Evolutionary conservation across 306 rosid genomes (phyloP).

Genomic region (Casuarina cunninghamiana): DNA sequence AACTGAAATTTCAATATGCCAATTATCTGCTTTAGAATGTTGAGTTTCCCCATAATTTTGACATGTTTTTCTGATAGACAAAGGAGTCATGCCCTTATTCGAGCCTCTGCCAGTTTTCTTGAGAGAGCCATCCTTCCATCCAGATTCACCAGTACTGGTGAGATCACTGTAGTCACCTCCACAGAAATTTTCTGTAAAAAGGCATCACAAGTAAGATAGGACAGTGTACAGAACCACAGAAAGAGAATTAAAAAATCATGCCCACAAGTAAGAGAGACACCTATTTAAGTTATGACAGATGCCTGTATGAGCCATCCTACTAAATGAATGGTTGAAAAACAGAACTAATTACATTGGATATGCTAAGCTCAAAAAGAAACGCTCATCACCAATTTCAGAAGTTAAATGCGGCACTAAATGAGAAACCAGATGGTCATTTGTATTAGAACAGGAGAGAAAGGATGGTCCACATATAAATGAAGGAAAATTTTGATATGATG

Average conservation of each 20-base stretch:
- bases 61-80: slow-evolving; percentile 51
- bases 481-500: too few species aligned
- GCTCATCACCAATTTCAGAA: too few species aligned
- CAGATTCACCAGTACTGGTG: slow-evolving; percentile 56
- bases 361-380: too few species aligned
- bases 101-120: slow-evolving; percentile 45
- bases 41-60: slow-evolving; percentile 48
- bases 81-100: slow-evolving; percentile 48
- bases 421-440: too few species aligned
- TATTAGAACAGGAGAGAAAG: too few species aligned
- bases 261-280: neutral
- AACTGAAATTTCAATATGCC: slow-evolving; percentile 74
- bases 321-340: too few species aligned
- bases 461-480: too few species aligned
- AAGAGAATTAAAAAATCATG: neutral
- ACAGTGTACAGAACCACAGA: neutral
- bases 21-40: slow-evolving; percentile 58
- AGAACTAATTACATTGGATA: too few species aligned
- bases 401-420: too few species aligned
- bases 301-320: too few species aligned
- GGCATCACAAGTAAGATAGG: slow-evolving; percentile 2
- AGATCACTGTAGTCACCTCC: slow-evolving; percentile 65
- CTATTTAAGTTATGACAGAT: too few species aligned
- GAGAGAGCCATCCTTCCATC: slow-evolving; percentile 44
- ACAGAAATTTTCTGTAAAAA: slow-evolving; percentile 53